These are phyloP conservation scores for Cornus kousa DNA, from an alignment of 148 eudicot species.

Conservation along the genomic window DNA sequence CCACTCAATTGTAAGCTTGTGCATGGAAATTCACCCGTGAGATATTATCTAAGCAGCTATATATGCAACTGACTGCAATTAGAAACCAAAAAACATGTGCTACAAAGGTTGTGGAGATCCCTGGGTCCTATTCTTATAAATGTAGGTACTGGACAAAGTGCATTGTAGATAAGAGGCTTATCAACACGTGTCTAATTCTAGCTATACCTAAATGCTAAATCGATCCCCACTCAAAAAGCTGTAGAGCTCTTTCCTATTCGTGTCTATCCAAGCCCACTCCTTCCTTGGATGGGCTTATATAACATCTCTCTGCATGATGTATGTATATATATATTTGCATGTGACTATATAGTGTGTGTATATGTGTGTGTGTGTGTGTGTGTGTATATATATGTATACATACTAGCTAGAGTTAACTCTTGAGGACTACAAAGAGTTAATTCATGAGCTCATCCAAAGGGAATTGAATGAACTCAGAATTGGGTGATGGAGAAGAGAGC, in stretches of 20 bases:
- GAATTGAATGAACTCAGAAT: constrained; percentile 7
- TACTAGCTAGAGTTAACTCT: too few species aligned
- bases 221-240: background rate
- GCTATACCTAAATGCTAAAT: background rate
- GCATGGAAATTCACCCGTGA: background rate
- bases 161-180: constrained; percentile 11
- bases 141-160: background rate
- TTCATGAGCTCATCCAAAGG: background rate
- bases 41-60: background rate
- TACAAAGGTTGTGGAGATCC: background rate
- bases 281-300: constrained; percentile 7
- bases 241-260: background rate
- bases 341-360: background rate
- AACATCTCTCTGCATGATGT: background rate
- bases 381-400: background rate
- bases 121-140: too few species aligned
- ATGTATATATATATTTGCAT: background rate
- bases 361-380: background rate
- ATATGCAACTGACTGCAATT: background rate
- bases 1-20: background rate
- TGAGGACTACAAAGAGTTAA: background rate
- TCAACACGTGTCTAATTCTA: constrained; percentile 10
- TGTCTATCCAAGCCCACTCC: constrained; percentile 12
- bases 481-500: background rate
- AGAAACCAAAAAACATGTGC: constrained; percentile 12